Evolutionary conservation across 768 basidiomycete species (phyloP), one percentile per base, ranked within the genome.

Genomic region (Gelatoporia subvermispora): DNA sequence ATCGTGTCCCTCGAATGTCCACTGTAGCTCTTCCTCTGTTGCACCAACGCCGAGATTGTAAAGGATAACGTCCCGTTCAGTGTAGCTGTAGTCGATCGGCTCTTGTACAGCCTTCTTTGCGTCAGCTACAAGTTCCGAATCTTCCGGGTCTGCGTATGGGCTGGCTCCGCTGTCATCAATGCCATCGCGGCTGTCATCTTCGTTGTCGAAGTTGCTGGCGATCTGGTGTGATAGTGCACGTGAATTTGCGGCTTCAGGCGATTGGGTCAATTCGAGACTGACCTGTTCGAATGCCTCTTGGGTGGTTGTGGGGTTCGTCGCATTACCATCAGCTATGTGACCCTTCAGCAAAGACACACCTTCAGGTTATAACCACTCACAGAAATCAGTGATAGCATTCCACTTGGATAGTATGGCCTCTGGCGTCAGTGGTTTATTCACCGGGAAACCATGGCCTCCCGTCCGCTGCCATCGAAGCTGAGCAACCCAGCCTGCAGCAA

Each of bases 41-140:
- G 94, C 96, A 10, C 96, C 96, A 49, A 98, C 69, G 34, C 95
- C 94, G 31, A 98, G 74, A 68, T 97, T 97, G 72, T 98, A 99
- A 9, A 98, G 72, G 54, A 96, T 87, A 34, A 97, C 81, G 62
- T 98, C 93, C 23, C 88, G 78, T 72, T 96, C 93, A 8, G 84
- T 82, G 67, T 88, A 99, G 18, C 65, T 73, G 68, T 80, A 94
- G 36, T 81, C 78, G 36, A 75, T 70, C 4, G 80, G 72, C 4
- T 82, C 75, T 0, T 72, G 61, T 1, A 72, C 62, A 17, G 67
- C 66, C 61, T 76, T 78, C 76, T 98, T 97, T 22, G 88, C 93
- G 35, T 91, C 79, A 4, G 72, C 79, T 47, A 98, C 90, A 47
- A 92, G 68, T 40, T 83, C 73, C 1, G 92, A 79, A 64, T 99